Percentiles rank a stretch among this genome's conserved stretches.
phyloP scores from a whole-genome alignment of 371 early-diverging fungal genomes.

The Actinomortierella ambigua region DNA sequence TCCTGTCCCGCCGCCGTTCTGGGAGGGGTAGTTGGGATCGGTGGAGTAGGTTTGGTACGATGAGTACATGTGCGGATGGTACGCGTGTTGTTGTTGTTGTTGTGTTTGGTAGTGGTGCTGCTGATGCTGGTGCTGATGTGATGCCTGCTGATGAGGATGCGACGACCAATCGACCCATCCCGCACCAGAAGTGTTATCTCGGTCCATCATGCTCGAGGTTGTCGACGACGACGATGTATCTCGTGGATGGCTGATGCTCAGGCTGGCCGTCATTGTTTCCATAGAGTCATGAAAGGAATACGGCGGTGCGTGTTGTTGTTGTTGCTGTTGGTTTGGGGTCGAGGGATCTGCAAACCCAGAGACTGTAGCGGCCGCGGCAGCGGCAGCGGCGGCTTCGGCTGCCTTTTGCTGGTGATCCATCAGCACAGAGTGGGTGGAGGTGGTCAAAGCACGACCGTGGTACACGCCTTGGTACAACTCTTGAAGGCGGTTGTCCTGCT shows the following conservation, averaged over 20 bases:
- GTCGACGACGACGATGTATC: not conserved
- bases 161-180: slow-evolving; percentile 20
- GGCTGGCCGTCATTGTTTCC: slow-evolving; percentile 23
- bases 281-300: slow-evolving; percentile 10
- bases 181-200: not conserved
- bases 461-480: slow-evolving; percentile 35
- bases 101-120: slow-evolving; percentile 2
- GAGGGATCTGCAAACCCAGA: not conserved
- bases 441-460: slow-evolving; percentile 7
- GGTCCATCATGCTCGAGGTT: too few species aligned
- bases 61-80: not conserved
- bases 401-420: slow-evolving; percentile 2
- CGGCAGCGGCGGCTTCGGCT: too few species aligned
- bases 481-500: slow-evolving; percentile 15
- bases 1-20: too few species aligned
- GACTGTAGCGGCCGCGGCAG: too few species aligned
- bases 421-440: slow-evolving; percentile 10
- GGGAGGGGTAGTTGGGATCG: slow-evolving; percentile 4
- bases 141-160: slow-evolving; percentile 33
- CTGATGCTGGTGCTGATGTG: slow-evolving; percentile 6
- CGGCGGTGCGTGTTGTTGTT: not conserved
- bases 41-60: not conserved
- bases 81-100: not conserved
- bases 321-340: slow-evolving; percentile 7
- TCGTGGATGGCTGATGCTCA: slow-evolving; percentile 19